Conservation (phyloP, 345 rosid genomes). For the Arabis hirsuta region DNA sequence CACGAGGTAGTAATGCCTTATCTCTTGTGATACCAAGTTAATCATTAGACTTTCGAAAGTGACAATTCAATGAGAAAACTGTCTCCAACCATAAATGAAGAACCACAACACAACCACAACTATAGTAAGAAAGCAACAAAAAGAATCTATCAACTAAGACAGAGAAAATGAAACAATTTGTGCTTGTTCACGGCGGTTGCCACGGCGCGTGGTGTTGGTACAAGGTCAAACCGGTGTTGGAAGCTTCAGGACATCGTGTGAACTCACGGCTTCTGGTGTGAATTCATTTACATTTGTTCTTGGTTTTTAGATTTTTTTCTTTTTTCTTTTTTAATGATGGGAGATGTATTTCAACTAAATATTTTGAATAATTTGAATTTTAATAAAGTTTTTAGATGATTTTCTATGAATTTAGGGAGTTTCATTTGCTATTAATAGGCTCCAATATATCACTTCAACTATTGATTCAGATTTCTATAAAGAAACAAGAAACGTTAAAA, state of each 20-base stretch:
- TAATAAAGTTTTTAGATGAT: too few species aligned
- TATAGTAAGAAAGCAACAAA: not conserved
- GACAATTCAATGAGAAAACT: not conserved
- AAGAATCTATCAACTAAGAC: not conserved
- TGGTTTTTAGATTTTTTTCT: too few species aligned
- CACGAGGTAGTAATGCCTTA: too few species aligned
- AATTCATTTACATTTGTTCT: not conserved
- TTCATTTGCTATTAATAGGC: too few species aligned
- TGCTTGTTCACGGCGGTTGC: conserved; percentile 47
- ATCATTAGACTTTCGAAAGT: conserved; percentile 13
- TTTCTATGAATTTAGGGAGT: too few species aligned
- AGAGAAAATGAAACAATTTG: conserved; percentile 47
- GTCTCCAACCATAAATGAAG: conserved; percentile 7
- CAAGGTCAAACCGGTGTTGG: conserved; percentile 58
- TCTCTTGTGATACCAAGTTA: not conserved
- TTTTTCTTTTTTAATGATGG: too few species aligned
- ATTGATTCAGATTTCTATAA: too few species aligned
- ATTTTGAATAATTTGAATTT: too few species aligned
- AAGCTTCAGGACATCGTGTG: conserved; percentile 56
- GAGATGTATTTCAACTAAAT: too few species aligned
- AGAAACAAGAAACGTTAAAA: too few species aligned
- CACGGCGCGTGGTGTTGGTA: conserved; percentile 77
- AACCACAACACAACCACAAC: not conserved
- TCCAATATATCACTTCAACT: too few species aligned
- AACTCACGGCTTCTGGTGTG: conserved; percentile 61